phyloP scores from a whole-genome alignment of 805 yeast genomes.

The Hanseniaspora taiwanica region DNA sequence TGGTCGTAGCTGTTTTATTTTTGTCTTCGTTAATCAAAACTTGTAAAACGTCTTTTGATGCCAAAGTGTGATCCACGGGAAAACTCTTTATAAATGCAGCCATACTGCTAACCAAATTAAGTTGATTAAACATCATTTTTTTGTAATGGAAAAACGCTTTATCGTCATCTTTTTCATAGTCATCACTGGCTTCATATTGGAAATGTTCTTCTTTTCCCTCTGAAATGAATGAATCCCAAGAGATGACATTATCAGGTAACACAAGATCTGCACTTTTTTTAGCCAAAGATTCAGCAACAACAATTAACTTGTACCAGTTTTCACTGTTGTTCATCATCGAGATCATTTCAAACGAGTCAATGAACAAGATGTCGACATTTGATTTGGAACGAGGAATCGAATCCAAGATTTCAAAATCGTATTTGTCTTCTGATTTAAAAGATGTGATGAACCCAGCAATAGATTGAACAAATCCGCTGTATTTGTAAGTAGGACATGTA shows the following conservation, averaged over 20 bases:
- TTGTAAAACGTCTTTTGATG: conserved; percentile 18
- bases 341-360: conserved; percentile 18
- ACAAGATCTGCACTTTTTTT: conserved; percentile 2
- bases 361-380: conserved; percentile 21
- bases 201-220: not conserved
- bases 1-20: conserved; percentile 8
- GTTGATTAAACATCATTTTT: conserved; percentile 32
- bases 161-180: conserved; percentile 21
- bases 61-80: conserved; percentile 27
- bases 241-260: conserved; percentile 8
- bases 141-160: conserved; percentile 22
- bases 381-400: conserved; percentile 18
- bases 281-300: conserved; percentile 19
- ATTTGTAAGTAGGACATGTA: conserved; percentile 17
- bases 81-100: conserved; percentile 33
- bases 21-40: conserved; percentile 17
- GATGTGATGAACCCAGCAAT: conserved; percentile 32
- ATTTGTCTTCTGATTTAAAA: conserved; percentile 21
- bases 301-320: conserved; percentile 19
- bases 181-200: conserved; percentile 6
- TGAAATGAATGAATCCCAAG: conserved; percentile 15
- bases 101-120: conserved; percentile 38
- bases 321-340: conserved; percentile 14
- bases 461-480: conserved; percentile 26
- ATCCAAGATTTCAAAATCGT: conserved; percentile 29